phyloP scores from a whole-genome alignment of 345 rosid species.

The Kernera saxatilis region DNA sequence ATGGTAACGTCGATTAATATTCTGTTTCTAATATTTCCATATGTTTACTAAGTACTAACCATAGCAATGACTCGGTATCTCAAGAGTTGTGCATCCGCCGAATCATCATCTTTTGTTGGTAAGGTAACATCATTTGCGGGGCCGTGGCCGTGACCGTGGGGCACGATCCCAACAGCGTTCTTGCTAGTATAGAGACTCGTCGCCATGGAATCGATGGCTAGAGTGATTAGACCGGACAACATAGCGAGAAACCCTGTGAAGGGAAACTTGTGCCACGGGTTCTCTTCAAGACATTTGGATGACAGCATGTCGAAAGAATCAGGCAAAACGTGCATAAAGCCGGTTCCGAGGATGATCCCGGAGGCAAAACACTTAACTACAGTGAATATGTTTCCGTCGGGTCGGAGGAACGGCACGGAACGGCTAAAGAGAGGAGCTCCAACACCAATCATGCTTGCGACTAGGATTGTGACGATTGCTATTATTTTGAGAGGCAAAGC shows the following conservation, averaged over 20 bases:
- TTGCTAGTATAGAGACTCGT: conserved; percentile 42
- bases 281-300: conserved; percentile 52
- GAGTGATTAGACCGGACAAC: conserved; percentile 56
- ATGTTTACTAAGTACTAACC: conserved; percentile 40
- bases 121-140: conserved; percentile 9
- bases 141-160: conserved; percentile 31
- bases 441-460: conserved; percentile 64
- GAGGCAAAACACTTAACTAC: conserved; percentile 64
- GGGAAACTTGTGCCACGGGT: conserved; percentile 83
- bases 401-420: conserved; percentile 51
- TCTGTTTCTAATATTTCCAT: neutral
- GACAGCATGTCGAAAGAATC: conserved; percentile 73
- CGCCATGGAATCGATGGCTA: conserved; percentile 64
- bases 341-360: conserved; percentile 78
- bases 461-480: conserved; percentile 43
- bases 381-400: conserved; percentile 49
- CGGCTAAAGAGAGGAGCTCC: conserved; percentile 50
- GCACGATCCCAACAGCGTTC: conserved; percentile 25
- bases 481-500: conserved; percentile 53
- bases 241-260: conserved; percentile 78
- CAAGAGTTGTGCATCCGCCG: conserved; percentile 30
- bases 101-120: conserved; percentile 22
- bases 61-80: conserved; percentile 63
- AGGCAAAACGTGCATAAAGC: conserved; percentile 83
- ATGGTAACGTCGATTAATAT: neutral